Percentiles rank a stretch among this genome's conserved stretches.
Conservation (phyloP, 2,329 filamentous ascomycete genomes). For the Hypomyces perniciosus region DNA sequence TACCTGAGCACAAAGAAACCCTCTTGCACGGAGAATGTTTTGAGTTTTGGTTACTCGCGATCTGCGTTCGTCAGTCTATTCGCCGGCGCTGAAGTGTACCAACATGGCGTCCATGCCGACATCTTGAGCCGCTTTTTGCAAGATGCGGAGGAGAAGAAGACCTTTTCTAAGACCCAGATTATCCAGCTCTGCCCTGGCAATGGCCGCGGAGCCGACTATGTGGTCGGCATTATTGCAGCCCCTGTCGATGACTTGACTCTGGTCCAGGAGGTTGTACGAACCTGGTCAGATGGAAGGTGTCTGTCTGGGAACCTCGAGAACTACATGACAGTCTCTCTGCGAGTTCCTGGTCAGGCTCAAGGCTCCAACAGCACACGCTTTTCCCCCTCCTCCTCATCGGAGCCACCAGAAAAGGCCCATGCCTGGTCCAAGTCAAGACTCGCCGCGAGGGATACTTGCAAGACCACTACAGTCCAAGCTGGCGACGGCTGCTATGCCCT, state of each 20-base stretch:
- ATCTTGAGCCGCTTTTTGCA: slow-evolving; percentile 15
- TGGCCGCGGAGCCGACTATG: slow-evolving; percentile 22
- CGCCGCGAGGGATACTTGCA: slow-evolving; percentile 16
- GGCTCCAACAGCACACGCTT: slow-evolving; percentile 10
- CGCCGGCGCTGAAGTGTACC: slow-evolving; percentile 18
- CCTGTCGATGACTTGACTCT: slow-evolving; percentile 20
- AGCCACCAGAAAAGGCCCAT: not conserved
- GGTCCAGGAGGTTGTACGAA: slow-evolving; percentile 21
- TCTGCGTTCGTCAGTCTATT: slow-evolving; percentile 16
- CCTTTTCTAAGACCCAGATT: slow-evolving; percentile 13
- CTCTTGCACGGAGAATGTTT: slow-evolving; percentile 13
- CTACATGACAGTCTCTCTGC: slow-evolving; percentile 16
- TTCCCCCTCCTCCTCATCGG: not conserved
- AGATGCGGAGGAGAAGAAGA: slow-evolving; percentile 7
- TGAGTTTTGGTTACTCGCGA: slow-evolving; percentile 14
- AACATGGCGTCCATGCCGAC: slow-evolving; percentile 16
- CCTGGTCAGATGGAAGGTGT: slow-evolving; percentile 20
- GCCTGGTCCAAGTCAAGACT: slow-evolving; percentile 9
- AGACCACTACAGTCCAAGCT: slow-evolving; percentile 14
- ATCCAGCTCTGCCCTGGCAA: slow-evolving; percentile 24
- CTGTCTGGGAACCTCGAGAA: slow-evolving; percentile 13
- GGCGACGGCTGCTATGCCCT: slow-evolving; percentile 27
- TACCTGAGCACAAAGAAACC: slow-evolving; percentile 10
- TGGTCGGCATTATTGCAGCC: slow-evolving; percentile 24
- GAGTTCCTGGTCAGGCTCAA: slow-evolving; percentile 10